These are phyloP conservation scores for Kalaharituber pfeilii DNA, from an alignment of 2,329 filamentous ascomycete genomes.

Conservation along the genomic window DNA sequence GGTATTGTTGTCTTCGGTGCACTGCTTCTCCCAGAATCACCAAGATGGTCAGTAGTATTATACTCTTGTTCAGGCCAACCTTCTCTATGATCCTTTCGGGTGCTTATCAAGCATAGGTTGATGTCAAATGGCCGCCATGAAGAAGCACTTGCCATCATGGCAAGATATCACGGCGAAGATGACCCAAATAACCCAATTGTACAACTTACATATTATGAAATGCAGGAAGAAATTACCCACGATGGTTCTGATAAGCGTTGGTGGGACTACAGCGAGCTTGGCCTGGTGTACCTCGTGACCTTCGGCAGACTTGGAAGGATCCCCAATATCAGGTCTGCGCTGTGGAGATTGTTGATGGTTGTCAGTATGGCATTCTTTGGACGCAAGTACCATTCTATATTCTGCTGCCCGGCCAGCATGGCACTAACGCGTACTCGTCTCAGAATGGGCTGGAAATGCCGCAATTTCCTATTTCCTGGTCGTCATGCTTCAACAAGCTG, in stretches of 20 bases:
- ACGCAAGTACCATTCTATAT: slow-evolving; percentile 33
- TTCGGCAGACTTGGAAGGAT: not conserved
- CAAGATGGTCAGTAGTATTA: slow-evolving; percentile 26
- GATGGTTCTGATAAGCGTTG: slow-evolving; percentile 38
- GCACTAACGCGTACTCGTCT: slow-evolving; percentile 34
- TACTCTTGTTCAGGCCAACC: no score
- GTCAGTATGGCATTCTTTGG: slow-evolving; percentile 38
- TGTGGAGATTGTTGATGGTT: slow-evolving; percentile 32
- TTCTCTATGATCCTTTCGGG: not conserved
- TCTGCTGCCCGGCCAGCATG: slow-evolving; percentile 36
- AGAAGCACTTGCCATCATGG: slow-evolving; percentile 29
- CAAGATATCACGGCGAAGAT: slow-evolving; percentile 37
- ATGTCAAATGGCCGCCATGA: slow-evolving; percentile 28
- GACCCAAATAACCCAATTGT: slow-evolving; percentile 35
- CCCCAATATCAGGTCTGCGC: slow-evolving; percentile 20
- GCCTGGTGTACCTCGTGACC: no score
- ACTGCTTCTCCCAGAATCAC: slow-evolving; percentile 34
- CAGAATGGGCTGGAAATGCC: slow-evolving; percentile 32
- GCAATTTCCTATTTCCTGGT: slow-evolving; percentile 40
- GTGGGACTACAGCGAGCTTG: slow-evolving; percentile 39
- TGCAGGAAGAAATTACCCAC: slow-evolving; percentile 34
- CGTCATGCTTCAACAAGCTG: slow-evolving; percentile 36
- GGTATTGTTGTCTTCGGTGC: slow-evolving; percentile 32
- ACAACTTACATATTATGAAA: slow-evolving; percentile 32
- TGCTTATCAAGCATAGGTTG: slow-evolving; percentile 11